Evolutionary conservation across 768 basidiomycete species (phyloP).

Genomic region (Hypsizygus marmoreus): DNA sequence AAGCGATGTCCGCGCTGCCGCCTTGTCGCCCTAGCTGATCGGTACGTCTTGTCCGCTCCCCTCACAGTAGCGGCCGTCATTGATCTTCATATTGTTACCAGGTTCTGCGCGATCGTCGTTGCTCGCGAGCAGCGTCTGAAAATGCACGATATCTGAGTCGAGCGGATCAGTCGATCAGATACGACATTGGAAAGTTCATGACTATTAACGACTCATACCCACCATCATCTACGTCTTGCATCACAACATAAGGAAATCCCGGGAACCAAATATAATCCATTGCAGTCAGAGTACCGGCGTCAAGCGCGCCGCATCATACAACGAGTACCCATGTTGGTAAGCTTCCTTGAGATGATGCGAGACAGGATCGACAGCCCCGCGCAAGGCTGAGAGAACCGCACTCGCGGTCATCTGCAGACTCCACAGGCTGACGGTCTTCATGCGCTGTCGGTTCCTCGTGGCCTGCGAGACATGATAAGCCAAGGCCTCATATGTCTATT

Average conservation of each 20-base stretch:
- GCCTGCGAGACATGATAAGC: constrained; percentile 93
- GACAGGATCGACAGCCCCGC: constrained; percentile 75
- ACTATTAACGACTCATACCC: not conserved
- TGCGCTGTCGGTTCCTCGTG: constrained; percentile 81
- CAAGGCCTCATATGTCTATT: constrained; percentile 84
- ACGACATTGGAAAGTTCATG: too few species aligned
- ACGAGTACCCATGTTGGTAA: constrained; percentile 36
- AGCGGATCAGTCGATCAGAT: too few species aligned
- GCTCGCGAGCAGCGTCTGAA: constrained; percentile 3
- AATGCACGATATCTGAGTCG: not conserved
- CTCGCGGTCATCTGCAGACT: constrained; percentile 92
- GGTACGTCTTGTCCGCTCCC: not conserved
- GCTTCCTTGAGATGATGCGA: constrained; percentile 47
- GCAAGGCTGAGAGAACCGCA: constrained; percentile 78
- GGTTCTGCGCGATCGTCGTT: constrained; percentile 10
- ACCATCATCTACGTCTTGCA: not conserved
- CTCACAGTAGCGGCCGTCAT: not conserved
- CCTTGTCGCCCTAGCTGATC: constrained; percentile 6
- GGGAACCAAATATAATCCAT: constrained; percentile 41
- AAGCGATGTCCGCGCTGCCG: constrained; percentile 7
- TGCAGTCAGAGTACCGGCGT: constrained; percentile 10
- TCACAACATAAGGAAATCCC: not conserved
- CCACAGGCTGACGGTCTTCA: constrained; percentile 92
- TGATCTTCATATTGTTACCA: not conserved
- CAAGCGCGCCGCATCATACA: constrained; percentile 16